These are phyloP conservation scores for Tylopilus felleus DNA, from an alignment of 768 basidiomycete genomes.

Conservation along the genomic window DNA sequence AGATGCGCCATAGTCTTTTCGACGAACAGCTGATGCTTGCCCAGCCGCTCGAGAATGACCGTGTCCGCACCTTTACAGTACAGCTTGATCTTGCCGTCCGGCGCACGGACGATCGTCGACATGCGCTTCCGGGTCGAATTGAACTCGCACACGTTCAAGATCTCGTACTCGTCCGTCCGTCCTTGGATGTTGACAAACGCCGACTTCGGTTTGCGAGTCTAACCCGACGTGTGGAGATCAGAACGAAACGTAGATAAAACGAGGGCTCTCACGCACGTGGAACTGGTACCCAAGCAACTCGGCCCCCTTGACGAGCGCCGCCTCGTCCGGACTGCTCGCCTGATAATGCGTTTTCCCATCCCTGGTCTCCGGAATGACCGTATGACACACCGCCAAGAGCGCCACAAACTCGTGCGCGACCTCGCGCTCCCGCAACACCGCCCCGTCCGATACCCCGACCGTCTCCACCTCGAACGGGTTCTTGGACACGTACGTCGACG, in stretches of 20 bases:
- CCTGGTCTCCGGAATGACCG: slow-evolving; percentile 91
- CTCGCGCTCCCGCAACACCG: slow-evolving; percentile 38
- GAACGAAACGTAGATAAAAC: no score
- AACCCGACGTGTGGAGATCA: background rate
- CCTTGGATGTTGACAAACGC: slow-evolving; percentile 85
- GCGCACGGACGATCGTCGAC: slow-evolving; percentile 88
- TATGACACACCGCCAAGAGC: slow-evolving; percentile 92
- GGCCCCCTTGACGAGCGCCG: slow-evolving; percentile 91
- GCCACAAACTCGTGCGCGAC: slow-evolving; percentile 72
- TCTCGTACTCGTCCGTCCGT: slow-evolving; percentile 72
- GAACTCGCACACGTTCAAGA: slow-evolving; percentile 98
- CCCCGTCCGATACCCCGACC: slow-evolving; percentile 6
- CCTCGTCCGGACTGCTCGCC: slow-evolving; percentile 97
- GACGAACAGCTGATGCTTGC: slow-evolving; percentile 76
- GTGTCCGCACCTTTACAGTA: slow-evolving; percentile 98
- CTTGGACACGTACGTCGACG: slow-evolving; percentile 16
- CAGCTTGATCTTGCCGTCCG: slow-evolving; percentile 89
- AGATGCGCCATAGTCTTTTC: slow-evolving; percentile 88
- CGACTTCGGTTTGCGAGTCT: slow-evolving; percentile 96
- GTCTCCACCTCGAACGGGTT: slow-evolving; percentile 56
- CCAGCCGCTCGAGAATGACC: slow-evolving; percentile 92
- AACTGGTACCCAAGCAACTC: slow-evolving; percentile 91
- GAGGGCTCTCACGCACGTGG: slow-evolving; percentile 59
- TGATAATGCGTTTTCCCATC: slow-evolving; percentile 92
- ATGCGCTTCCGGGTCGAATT: slow-evolving; percentile 97